Conservation (phyloP, 2,329 filamentous ascomycete genomes). For the Chaetomium globosum region DNA sequence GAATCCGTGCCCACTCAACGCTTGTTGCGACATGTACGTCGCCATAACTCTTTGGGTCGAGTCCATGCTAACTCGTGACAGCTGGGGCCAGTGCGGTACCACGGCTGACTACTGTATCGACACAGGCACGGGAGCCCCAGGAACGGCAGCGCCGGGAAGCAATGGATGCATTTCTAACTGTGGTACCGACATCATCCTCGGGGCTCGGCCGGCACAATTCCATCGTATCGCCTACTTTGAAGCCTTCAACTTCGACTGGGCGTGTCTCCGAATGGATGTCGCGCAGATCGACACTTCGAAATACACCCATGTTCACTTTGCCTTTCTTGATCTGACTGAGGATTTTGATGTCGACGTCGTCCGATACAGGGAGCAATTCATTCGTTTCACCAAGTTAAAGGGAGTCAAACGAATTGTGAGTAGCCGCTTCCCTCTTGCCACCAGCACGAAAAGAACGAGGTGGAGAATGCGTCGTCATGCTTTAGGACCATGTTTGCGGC, state of each 20-base stretch:
- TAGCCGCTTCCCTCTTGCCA: too few species aligned
- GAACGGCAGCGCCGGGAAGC: conserved; percentile 39
- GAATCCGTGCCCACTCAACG: conserved; percentile 43
- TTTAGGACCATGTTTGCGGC: too few species aligned
- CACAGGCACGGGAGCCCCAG: conserved; percentile 27
- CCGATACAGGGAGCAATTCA: conserved; percentile 21
- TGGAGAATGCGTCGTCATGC: too few species aligned
- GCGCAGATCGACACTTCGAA: conserved; percentile 19
- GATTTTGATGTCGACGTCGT: conserved; percentile 18
- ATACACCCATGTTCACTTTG: conserved; percentile 40
- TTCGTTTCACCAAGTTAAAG: conserved; percentile 18
- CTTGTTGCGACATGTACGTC: conserved; percentile 26
- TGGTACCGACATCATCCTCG: conserved; percentile 43
- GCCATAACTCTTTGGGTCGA: too few species aligned
- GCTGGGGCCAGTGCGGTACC: conserved; percentile 37
- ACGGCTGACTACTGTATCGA: conserved; percentile 40
- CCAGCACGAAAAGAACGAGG: too few species aligned
- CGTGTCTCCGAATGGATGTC: conserved; percentile 22
- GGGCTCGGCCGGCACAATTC: neutral
- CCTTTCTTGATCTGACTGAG: conserved; percentile 35
- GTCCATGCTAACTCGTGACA: conserved; percentile 39
- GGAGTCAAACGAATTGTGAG: conserved; percentile 29
- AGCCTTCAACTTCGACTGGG: conserved; percentile 24
- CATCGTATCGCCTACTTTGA: conserved; percentile 33
- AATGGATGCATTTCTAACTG: conserved; percentile 47